Conservation (phyloP, 2,329 filamentous ascomycete genomes). For the Dendrostoma leiphaemia region DNA sequence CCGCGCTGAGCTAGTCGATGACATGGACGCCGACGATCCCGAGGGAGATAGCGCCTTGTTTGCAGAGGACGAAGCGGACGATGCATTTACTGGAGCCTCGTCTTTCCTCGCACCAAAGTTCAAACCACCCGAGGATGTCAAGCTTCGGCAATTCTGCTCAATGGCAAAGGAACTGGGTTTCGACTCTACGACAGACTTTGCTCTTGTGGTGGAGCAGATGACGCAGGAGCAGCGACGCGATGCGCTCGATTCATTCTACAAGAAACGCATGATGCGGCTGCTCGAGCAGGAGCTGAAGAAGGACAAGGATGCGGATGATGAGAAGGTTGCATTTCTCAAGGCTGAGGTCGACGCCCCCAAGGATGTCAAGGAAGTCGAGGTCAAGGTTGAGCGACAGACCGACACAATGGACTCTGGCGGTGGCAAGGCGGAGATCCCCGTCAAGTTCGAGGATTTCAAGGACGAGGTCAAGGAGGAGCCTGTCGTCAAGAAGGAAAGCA, state of each 20-base stretch:
- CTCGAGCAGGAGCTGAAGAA: conserved; percentile 25
- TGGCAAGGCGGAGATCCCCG: neutral
- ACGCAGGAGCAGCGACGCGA: conserved; percentile 78
- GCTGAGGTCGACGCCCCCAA: neutral
- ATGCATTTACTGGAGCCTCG: conserved; percentile 27
- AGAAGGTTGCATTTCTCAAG: conserved; percentile 11
- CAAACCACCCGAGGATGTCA: conserved; percentile 72
- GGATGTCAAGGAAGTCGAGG: neutral
- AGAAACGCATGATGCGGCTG: conserved; percentile 56
- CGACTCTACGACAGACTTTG: conserved; percentile 76
- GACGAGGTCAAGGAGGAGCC: neutral
- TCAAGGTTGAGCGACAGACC: neutral
- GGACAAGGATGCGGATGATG: conserved; percentile 18
- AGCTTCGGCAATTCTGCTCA: conserved; percentile 80
- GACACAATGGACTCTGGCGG: neutral
- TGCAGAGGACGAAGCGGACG: conserved; percentile 42
- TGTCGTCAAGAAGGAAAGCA: neutral
- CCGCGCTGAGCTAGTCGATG: conserved; percentile 64
- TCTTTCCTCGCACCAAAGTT: conserved; percentile 47
- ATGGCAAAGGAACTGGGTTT: conserved; percentile 84
- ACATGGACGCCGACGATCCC: conserved; percentile 28
- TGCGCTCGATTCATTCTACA: conserved; percentile 80
- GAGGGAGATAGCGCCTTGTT: conserved; percentile 56
- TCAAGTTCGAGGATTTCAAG: neutral
- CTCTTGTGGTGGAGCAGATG: conserved; percentile 85